Base-by-base conservation (phyloP, 495 filamentous ascomycete genomes). In the Hyaloscypha variabilis region DNA sequence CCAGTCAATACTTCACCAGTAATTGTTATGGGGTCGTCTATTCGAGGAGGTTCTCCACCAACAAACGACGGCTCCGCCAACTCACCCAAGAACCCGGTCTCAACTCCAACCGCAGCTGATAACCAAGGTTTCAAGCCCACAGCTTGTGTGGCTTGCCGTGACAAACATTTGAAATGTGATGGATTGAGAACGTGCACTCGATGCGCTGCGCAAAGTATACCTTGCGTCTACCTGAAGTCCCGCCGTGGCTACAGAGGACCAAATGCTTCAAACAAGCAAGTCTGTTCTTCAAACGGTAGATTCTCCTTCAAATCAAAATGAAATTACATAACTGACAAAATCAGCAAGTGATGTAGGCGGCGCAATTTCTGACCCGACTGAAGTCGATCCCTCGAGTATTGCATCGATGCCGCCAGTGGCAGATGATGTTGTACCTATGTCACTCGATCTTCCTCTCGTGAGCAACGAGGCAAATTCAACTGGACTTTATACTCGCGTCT, bases 161-260 rank as follows among this genome's bases (percentile, higher is more conserved):
- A 53, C 8, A 69, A 66, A 29, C 67, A 69, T 28, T 52, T 69
- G 11, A 69, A 69, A 53, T 69, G 67, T 46, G 63, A 66, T 55
- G 62, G 67, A 17, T 29, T 53, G 11, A 63, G 24, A 14, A 63
- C 57, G 3, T 69, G 67, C 42, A 58, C 67, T 24, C 24, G 67
- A 29, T 69, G 67, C 30, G 54, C 63, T 19, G 10, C 63, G 8
- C 51, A 69, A 21, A 50, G 28, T n/a, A 31, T 62, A n/a, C 58
- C 65, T 29, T 69, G 67, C 34, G 29, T 59, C 17, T 69, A 62
- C 55, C 53, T 69, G 17, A 30, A 58, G 30, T 52, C 31, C 17
- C 51, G 67, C 19, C 34, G 67, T 8, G 67, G 67, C n/a, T 66
- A 30, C 42, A 63, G 65, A 55, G 67, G 67, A 6, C 67, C 57